Evolutionary conservation across 768 basidiomycete species (phyloP), one percentile per base, ranked within the genome.

Genomic region (Cubamyces lactineus): DNA sequence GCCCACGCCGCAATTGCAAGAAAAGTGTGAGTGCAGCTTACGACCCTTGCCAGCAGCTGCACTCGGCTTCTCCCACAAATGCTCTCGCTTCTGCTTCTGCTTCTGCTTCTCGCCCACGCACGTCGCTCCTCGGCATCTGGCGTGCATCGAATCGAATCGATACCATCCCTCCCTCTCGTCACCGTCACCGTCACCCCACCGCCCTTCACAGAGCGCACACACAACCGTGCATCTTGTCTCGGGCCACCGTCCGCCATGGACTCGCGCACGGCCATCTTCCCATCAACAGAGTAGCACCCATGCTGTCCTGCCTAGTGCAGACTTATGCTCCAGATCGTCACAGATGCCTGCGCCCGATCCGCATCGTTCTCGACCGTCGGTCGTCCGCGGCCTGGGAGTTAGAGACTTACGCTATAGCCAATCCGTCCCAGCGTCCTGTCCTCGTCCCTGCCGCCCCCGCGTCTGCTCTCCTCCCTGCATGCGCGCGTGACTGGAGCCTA

Each of bases 301-400:
- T n/a, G n/a, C 28, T 30, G 34, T 34, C 34, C 34, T 34, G 34
- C 5, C 34, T n/a, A n/a, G 34, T 9, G 34, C 34, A 34, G 34
- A 34, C 34, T 34, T 34, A 34, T 11, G 34, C 15, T 49, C 26
- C 13, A 49, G 48, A 49, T 15, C 48, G 48, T 24, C 13, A 24
- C 46, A 47, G 52, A 40, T 41, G 52, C 39, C 26, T n/a, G 24
- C n/a, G 19, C 41, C 40, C 53, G 53, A 41, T 51, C 30, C 50
- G 34, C 50, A 51, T 51, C 50, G 34, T 17, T 46, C 45, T 23
- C 24, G 48, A 28, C 24, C 48, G n/a, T n/a, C n/a, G 23, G 13
- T 47, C 46, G 21, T 23, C 23, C 46, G 21, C 21, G 19, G 23
- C 21, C 46, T 24, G 46, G n/a, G 46, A 43, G 42, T 15, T 15